phyloP scores from a whole-genome alignment of 2,329 filamentous ascomycete genomes.

The Colletotrichum tabaci region DNA sequence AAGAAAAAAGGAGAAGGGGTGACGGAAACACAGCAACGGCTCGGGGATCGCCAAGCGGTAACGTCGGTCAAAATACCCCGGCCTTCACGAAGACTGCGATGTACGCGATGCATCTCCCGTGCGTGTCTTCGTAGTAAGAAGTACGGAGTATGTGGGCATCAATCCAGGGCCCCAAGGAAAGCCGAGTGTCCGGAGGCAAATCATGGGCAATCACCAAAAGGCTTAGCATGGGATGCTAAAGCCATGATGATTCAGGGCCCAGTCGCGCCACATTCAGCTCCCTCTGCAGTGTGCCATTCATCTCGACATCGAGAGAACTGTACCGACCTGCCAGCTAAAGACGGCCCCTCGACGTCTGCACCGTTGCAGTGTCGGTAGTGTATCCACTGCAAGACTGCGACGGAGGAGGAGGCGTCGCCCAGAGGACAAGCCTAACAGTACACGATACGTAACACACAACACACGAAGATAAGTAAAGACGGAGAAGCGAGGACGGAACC shows the following conservation, averaged over 20 bases:
- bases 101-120: not conserved
- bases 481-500: slow-evolving; percentile 2
- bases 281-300: not conserved
- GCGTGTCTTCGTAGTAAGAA: not conserved
- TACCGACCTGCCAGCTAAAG: slow-evolving; percentile 11
- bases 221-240: slow-evolving; percentile 38
- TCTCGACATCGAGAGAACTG: not conserved
- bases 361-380: not conserved
- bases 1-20: not conserved
- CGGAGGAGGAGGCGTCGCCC: slow-evolving; percentile 22
- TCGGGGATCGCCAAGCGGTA: slow-evolving; percentile 15
- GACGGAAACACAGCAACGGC: slow-evolving; percentile 18
- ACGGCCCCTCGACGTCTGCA: not conserved
- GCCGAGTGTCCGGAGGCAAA: slow-evolving; percentile 24
- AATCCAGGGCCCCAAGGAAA: not conserved
- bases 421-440: slow-evolving; percentile 4
- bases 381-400: slow-evolving; percentile 14
- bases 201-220: slow-evolving; percentile 29
- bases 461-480: not conserved
- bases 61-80: slow-evolving; percentile 22
- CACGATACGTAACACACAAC: not conserved
- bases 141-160: not conserved
- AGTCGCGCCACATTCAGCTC: not conserved
- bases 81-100: slow-evolving; percentile 6
- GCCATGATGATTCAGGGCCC: slow-evolving; percentile 16